Evolutionary conservation across 2,329 filamentous ascomycete species (phyloP).

Genomic region (Cordyceps javanica): DNA sequence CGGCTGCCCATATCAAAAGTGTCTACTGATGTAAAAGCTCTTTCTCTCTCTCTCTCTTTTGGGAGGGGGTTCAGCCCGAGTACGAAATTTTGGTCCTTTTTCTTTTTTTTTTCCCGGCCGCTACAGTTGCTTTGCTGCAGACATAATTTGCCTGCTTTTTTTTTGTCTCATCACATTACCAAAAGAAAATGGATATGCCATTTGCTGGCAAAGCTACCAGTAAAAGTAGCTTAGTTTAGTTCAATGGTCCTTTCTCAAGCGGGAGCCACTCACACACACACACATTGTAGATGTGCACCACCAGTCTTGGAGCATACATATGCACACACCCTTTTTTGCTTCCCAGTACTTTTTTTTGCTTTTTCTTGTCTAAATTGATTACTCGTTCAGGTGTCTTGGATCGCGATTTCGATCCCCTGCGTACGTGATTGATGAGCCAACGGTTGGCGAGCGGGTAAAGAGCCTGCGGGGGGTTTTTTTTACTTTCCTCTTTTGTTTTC

Average conservation of each 20-base stretch:
- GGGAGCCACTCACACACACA: not conserved
- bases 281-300: too few species aligned
- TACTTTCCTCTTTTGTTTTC: too few species aligned
- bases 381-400: not conserved
- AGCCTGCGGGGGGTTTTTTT: too few species aligned
- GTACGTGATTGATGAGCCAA: not conserved
- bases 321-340: not conserved
- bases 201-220: not conserved
- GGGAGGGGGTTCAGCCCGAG: too few species aligned
- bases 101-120: not conserved
- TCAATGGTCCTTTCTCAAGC: not conserved
- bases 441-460: not conserved
- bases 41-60: too few species aligned
- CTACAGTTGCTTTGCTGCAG: too few species aligned
- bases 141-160: not conserved
- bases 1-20: too few species aligned
- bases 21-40: too few species aligned
- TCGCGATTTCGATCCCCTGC: conserved; percentile 5
- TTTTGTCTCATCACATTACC: conserved; percentile 1
- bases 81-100: not conserved
- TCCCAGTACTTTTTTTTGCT: not conserved
- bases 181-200: not conserved
- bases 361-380: not conserved
- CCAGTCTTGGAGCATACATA: not conserved
- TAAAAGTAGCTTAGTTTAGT: too few species aligned